phyloP scores from a whole-genome alignment of 2,329 filamentous ascomycete species.

The Alternaria arbusti region DNA sequence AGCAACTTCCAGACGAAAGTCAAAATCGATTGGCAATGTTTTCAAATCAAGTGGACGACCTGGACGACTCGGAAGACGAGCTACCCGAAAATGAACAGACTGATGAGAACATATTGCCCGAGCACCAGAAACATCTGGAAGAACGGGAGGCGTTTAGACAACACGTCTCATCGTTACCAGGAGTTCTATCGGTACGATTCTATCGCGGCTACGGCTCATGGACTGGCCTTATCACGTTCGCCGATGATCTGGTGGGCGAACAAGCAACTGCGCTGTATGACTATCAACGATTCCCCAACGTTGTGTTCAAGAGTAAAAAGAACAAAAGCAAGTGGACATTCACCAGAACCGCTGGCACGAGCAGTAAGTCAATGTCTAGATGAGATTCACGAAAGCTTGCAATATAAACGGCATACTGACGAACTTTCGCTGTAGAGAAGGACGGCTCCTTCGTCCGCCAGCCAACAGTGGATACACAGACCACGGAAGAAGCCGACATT shows the following conservation, averaged over 20 bases:
- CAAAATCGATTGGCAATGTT: constrained; percentile 29
- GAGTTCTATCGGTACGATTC: constrained; percentile 27
- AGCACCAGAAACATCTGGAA: constrained; percentile 21
- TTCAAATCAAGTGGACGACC: neutral
- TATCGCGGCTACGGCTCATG: constrained; percentile 29
- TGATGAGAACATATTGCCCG: constrained; percentile 7
- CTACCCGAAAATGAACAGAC: neutral
- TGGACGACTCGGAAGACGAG: constrained; percentile 1
- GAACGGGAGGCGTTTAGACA: constrained; percentile 21
- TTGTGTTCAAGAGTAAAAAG: constrained; percentile 18
- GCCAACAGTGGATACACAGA: neutral
- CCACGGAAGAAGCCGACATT: neutral
- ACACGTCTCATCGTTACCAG: constrained; percentile 27
- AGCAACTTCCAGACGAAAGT: constrained; percentile 32
- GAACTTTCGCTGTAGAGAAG: neutral
- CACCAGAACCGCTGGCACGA: neutral
- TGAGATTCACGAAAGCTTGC: neutral
- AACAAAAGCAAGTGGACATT: constrained; percentile 29
- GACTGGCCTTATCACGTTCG: constrained; percentile 29
- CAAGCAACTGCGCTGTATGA: constrained; percentile 27
- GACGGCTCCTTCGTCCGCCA: neutral
- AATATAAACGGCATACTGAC: neutral
- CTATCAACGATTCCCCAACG: constrained; percentile 16
- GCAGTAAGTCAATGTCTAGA: neutral
- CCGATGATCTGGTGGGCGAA: constrained; percentile 12